These are phyloP conservation scores for Elongisporangium anandrum DNA, from an alignment of 352 stramenopile genomes.

Conservation along the genomic window DNA sequence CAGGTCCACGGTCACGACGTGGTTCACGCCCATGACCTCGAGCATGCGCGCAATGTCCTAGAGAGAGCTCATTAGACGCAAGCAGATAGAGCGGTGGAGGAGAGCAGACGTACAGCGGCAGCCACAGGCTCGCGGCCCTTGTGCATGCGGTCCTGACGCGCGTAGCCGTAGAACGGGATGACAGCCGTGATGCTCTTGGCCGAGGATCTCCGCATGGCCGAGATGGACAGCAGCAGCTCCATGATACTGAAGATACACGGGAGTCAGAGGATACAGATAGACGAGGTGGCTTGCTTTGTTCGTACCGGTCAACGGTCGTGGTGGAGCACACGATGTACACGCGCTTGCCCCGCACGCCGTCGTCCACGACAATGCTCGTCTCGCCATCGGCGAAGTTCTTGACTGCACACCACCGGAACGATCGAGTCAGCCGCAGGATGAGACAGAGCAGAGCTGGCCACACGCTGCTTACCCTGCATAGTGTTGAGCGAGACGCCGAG, in stretches of 20 bases:
- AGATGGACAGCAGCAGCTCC: conserved; percentile 81
- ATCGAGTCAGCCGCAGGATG: background rate
- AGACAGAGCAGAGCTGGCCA: too few relatives aligned
- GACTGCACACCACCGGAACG: conserved; percentile 22
- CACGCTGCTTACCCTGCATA: conserved; percentile 49
- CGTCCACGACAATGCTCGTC: conserved; percentile 70
- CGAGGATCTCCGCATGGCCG: conserved; percentile 76
- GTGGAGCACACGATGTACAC: conserved; percentile 88
- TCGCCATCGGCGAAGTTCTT: conserved; percentile 83
- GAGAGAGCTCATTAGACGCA: background rate
- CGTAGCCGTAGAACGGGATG: conserved; percentile 87
- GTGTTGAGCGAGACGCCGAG: conserved; percentile 75
- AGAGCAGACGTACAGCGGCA: conserved; percentile 36
- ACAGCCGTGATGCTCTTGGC: conserved; percentile 86
- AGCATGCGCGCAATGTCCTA: conserved; percentile 86
- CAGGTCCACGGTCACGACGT: conserved; percentile 86
- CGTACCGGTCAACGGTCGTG: conserved; percentile 78
- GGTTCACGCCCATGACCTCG: conserved; percentile 87
- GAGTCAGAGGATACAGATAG: background rate
- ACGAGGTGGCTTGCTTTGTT: background rate
- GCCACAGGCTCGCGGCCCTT: conserved; percentile 79
- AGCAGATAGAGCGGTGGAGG: background rate
- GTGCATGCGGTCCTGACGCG: conserved; percentile 82
- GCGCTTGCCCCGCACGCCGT: conserved; percentile 74
- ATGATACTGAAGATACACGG: conserved; percentile 60